Percentiles rank a stretch among this genome's conserved stretches.
Evolutionary conservation across 1,139 yeast species (phyloP).

Genomic region (Pneumocystis oryctolagi): DNA sequence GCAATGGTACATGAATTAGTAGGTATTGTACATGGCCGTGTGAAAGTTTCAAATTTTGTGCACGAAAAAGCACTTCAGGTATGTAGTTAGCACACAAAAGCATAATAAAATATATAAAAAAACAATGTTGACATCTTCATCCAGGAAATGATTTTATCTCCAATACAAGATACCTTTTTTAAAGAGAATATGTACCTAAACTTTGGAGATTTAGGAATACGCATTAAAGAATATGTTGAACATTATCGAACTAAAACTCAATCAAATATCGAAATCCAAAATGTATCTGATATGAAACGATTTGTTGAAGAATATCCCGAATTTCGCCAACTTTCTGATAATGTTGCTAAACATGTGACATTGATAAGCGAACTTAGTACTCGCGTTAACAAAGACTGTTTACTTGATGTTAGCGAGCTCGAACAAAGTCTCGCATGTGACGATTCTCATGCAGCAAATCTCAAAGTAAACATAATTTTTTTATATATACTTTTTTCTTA

Average conservation of each 20-base stretch:
- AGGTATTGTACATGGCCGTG: slow-evolving; percentile 69
- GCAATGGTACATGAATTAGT: slow-evolving; percentile 91
- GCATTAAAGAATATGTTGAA: slow-evolving; percentile 70
- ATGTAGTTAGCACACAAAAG: slow-evolving; percentile 14
- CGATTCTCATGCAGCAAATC: slow-evolving; percentile 38
- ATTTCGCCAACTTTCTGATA: slow-evolving; percentile 69
- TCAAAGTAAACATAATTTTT: background rate
- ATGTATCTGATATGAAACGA: slow-evolving; percentile 75
- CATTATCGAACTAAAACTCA: slow-evolving; percentile 71
- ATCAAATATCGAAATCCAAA: slow-evolving; percentile 45
- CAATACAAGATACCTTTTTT: slow-evolving; percentile 57
- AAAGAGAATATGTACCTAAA: slow-evolving; percentile 69
- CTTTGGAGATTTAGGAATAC: slow-evolving; percentile 88
- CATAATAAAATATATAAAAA: background rate
- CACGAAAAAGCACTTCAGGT: slow-evolving; percentile 21
- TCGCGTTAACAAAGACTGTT: slow-evolving; percentile 39
- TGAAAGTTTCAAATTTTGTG: slow-evolving; percentile 39
- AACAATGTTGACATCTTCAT: slow-evolving; percentile 16
- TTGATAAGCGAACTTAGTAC: slow-evolving; percentile 70
- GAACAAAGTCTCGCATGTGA: slow-evolving; percentile 75
- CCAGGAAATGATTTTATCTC: slow-evolving; percentile 45
- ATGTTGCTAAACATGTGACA: slow-evolving; percentile 87
- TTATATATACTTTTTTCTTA: background rate
- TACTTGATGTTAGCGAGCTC: slow-evolving; percentile 78
- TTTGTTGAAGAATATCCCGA: slow-evolving; percentile 90